Evolutionary conservation across 2,329 filamentous ascomycete genomes (phyloP).

Genomic region (Colletotrichum sidae): DNA sequence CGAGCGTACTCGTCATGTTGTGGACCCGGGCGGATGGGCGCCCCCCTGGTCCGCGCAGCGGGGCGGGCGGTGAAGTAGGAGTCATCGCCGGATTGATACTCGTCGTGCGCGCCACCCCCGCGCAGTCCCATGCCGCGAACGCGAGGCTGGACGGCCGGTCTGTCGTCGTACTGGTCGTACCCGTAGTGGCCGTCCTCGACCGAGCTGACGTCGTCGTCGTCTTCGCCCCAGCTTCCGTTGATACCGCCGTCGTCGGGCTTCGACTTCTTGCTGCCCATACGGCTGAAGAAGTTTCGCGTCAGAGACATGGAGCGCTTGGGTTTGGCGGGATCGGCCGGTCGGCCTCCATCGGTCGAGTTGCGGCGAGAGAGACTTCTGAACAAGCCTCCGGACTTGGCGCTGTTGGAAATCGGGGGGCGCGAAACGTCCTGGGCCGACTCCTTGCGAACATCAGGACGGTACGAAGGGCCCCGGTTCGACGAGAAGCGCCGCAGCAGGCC

Average conservation of each 20-base stretch:
- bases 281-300: constrained; percentile 58
- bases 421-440: constrained; percentile 50
- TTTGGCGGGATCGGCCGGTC: constrained; percentile 48
- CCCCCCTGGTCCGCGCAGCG: constrained; percentile 35
- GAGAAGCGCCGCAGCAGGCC: constrained; percentile 61
- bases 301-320: constrained; percentile 72
- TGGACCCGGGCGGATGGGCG: constrained; percentile 20
- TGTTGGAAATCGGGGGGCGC: constrained; percentile 61
- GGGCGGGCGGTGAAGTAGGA: constrained; percentile 63
- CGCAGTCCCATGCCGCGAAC: constrained; percentile 45
- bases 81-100: constrained; percentile 68
- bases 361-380: constrained; percentile 53
- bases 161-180: constrained; percentile 39
- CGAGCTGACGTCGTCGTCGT: constrained; percentile 50
- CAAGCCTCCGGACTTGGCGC: constrained; percentile 41
- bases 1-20: constrained; percentile 29
- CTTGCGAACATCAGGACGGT: constrained; percentile 52
- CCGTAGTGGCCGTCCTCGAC: constrained; percentile 38
- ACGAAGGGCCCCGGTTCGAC: constrained; percentile 50
- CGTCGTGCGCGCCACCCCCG: constrained; percentile 57
- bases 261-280: constrained; percentile 54
- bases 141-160: constrained; percentile 31
- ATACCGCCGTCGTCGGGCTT: constrained; percentile 63
- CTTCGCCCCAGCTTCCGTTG: constrained; percentile 64
- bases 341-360: constrained; percentile 50